Percentiles rank a stretch among this genome's conserved stretches.
phyloP scores from a whole-genome alignment of 208 protist genomes.

The Leishmania major region DNA sequence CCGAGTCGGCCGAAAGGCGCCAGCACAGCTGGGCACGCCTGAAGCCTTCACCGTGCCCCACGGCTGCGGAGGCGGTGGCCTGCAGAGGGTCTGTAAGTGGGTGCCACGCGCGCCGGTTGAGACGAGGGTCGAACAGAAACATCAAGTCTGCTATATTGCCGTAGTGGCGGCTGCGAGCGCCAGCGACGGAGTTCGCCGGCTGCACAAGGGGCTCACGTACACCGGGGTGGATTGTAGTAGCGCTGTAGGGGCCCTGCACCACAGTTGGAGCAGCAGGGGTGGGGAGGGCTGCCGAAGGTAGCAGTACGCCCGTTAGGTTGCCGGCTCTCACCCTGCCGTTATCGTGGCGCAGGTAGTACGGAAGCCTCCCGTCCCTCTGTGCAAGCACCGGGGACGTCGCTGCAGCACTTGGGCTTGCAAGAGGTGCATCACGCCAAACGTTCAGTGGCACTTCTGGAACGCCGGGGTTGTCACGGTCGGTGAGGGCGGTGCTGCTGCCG shows the following conservation, averaged over 20 bases:
- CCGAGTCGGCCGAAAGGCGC: conserved; percentile 24
- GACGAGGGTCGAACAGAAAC: conserved; percentile 23
- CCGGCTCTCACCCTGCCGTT: not conserved
- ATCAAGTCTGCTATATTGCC: conserved; percentile 27
- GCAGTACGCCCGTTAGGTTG: conserved; percentile 13
- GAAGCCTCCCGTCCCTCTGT: conserved; percentile 27
- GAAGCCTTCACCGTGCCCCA: not conserved
- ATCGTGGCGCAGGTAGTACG: conserved; percentile 56
- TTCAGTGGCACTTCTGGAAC: not conserved
- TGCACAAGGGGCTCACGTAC: not conserved
- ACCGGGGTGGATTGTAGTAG: not conserved
- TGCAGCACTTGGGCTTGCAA: not conserved
- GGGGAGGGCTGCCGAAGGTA: conserved; percentile 1
- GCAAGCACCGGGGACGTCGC: not conserved
- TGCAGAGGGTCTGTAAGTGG: conserved; percentile 24
- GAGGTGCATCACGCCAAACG: not conserved
- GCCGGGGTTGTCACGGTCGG: not conserved
- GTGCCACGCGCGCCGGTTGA: conserved; percentile 29
- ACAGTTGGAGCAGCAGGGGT: not conserved
- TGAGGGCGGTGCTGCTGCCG: not conserved
- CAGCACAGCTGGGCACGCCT: conserved; percentile 21
- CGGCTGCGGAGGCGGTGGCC: not conserved
- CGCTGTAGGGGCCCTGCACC: not conserved
- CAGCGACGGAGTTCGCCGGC: not conserved
- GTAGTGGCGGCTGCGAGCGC: conserved; percentile 9